Evolutionary conservation across 805 yeast genomes (phyloP).

Genomic region (Dipodascus geniculatus): DNA sequence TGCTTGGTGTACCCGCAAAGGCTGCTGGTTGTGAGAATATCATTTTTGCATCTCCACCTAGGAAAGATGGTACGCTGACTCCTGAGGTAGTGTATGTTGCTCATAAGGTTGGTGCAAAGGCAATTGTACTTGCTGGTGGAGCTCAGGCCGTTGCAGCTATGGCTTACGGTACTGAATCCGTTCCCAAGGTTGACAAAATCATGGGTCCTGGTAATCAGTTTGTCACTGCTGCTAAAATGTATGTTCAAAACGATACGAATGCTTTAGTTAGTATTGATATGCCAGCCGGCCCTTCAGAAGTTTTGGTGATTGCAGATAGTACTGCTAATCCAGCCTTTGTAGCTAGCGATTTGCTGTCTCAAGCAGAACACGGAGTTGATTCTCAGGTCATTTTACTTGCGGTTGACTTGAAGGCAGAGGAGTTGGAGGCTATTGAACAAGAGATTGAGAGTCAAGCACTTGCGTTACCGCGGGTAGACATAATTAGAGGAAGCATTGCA

Average conservation of each 20-base stretch:
- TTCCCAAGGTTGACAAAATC: constrained; percentile 91
- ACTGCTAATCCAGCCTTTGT: constrained; percentile 89
- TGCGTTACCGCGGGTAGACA: constrained; percentile 80
- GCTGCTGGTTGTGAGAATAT: constrained; percentile 96
- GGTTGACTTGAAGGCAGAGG: constrained; percentile 48
- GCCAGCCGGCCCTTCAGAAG: constrained; percentile 99
- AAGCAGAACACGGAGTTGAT: constrained; percentile 98
- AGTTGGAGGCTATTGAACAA: constrained; percentile 59
- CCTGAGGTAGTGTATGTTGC: constrained; percentile 98
- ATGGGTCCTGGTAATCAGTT: constrained; percentile 99
- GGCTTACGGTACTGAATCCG: constrained; percentile 94
- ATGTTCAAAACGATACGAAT: constrained; percentile 87
- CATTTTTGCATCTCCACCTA: constrained; percentile 89
- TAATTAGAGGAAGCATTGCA: constrained; percentile 81
- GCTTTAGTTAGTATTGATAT: constrained; percentile 95
- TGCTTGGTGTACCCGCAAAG: constrained; percentile 97
- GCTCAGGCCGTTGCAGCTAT: constrained; percentile 98
- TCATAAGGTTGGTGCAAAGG: constrained; percentile 82
- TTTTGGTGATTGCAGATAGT: constrained; percentile 81
- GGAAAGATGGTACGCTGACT: constrained; percentile 81
- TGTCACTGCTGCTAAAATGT: constrained; percentile 98
- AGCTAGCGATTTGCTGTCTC: constrained; percentile 91
- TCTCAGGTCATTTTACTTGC: constrained; percentile 93
- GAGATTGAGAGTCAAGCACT: constrained; percentile 81
- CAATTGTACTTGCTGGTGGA: constrained; percentile 94